phyloP scores from a whole-genome alignment of 345 rosid genomes.

The Lumnitzera racemosa region DNA sequence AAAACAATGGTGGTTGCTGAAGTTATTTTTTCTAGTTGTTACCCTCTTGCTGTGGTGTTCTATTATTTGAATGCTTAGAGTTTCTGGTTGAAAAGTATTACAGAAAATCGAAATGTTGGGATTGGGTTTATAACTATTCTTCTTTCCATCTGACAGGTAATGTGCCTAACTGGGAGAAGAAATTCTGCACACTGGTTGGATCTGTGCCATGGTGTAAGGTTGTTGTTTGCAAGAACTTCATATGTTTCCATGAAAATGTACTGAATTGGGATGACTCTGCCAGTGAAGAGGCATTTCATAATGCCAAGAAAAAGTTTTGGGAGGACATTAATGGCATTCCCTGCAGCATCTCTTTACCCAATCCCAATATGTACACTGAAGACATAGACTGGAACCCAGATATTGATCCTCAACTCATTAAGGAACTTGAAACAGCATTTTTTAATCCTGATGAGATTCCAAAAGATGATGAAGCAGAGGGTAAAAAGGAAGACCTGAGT shows the following conservation, averaged over 20 bases:
- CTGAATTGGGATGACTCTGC: conserved; percentile 77
- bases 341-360: conserved; percentile 45
- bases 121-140: neutral
- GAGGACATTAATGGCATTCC: conserved; percentile 42
- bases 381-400: conserved; percentile 59
- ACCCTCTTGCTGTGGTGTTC: no score
- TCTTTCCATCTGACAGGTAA: conserved; percentile 38
- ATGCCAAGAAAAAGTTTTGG: conserved; percentile 68
- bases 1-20: no score
- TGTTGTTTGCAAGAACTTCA: conserved; percentile 35
- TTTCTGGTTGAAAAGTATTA: no score
- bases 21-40: no score
- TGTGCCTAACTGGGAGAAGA: conserved; percentile 71
- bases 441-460: conserved; percentile 39
- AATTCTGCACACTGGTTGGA: conserved; percentile 57
- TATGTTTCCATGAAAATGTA: conserved; percentile 36
- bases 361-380: conserved; percentile 57
- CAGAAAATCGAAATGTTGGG: no score
- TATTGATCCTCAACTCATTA: conserved; percentile 57
- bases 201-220: conserved; percentile 67
- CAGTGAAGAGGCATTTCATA: conserved; percentile 67
- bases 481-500: conserved; percentile 13
- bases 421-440: conserved; percentile 47
- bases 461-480: conserved; percentile 12
- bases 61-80: no score